Evolutionary conservation across 2,329 filamentous ascomycete species (phyloP).

Genomic region (Aspergillus arachidicola): DNA sequence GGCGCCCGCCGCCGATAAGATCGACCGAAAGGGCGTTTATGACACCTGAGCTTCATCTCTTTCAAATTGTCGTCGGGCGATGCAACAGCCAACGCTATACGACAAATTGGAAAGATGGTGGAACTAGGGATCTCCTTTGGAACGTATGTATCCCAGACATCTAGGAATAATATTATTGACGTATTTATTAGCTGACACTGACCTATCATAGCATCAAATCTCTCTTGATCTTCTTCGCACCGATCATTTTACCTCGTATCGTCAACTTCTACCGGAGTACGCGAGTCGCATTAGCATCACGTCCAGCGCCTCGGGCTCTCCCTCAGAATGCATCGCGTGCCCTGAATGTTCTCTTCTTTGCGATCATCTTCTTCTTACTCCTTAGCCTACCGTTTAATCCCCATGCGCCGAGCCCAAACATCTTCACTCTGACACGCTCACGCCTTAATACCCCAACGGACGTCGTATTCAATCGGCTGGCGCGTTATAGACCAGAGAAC

Average conservation of each 20-base stretch:
- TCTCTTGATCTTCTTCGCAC: slow-evolving; percentile 47
- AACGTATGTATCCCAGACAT: slow-evolving; percentile 29
- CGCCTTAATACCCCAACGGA: slow-evolving; percentile 84
- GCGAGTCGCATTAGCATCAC: slow-evolving; percentile 36
- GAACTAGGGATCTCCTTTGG: slow-evolving; percentile 33
- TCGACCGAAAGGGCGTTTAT: slow-evolving; percentile 1
- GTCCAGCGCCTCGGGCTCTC: slow-evolving; percentile 41
- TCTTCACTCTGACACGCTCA: slow-evolving; percentile 76
- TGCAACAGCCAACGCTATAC: not conserved
- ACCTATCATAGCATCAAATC: slow-evolving; percentile 41
- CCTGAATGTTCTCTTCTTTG: slow-evolving; percentile 56
- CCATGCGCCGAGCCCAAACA: slow-evolving; percentile 56
- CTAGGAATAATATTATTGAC: not conserved
- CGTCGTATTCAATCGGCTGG: slow-evolving; percentile 78
- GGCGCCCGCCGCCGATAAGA: slow-evolving; percentile 18
- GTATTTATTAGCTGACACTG: not conserved
- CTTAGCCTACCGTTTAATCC: slow-evolving; percentile 72
- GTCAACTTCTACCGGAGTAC: slow-evolving; percentile 42
- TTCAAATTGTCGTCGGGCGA: not conserved
- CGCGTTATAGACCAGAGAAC: slow-evolving; percentile 42
- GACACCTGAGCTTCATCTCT: slow-evolving; percentile 18
- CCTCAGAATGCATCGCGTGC: slow-evolving; percentile 39
- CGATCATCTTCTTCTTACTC: slow-evolving; percentile 56
- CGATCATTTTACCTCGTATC: slow-evolving; percentile 43
- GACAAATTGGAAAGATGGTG: slow-evolving; percentile 26